These are phyloP conservation scores for Ceratocystis eucalypticola DNA, from an alignment of 2,329 filamentous ascomycete genomes.

Conservation along the genomic window DNA sequence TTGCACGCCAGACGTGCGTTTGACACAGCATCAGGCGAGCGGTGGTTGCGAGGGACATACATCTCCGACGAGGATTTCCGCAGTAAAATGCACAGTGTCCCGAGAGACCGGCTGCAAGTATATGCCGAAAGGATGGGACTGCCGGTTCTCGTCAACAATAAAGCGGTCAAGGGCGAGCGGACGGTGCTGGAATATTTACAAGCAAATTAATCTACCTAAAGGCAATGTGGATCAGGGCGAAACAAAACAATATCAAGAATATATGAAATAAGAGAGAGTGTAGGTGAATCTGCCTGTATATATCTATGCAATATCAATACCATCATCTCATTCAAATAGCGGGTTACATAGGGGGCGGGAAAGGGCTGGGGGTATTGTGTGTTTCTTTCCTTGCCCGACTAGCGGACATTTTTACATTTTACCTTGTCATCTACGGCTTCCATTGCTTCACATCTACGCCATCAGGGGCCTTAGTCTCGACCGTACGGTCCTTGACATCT, in stretches of 20 bases:
- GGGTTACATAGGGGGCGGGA: not conserved
- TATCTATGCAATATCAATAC: not conserved
- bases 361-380: not conserved
- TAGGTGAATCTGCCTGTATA: not conserved
- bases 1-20: constrained; percentile 73
- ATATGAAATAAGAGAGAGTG: too few relatives aligned
- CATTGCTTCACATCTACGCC: constrained; percentile 68
- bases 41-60: constrained; percentile 82
- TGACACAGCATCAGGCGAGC: constrained; percentile 48
- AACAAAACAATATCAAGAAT: too few relatives aligned
- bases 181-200: constrained; percentile 17
- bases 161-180: constrained; percentile 7
- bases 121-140: constrained; percentile 18
- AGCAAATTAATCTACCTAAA: not conserved
- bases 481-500: constrained; percentile 58
- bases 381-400: not conserved
- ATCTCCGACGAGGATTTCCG: constrained; percentile 42
- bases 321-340: not conserved
- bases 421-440: constrained; percentile 23
- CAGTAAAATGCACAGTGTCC: constrained; percentile 24
- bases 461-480: constrained; percentile 61
- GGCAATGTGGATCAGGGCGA: not conserved
- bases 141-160: constrained; percentile 2
- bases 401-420: not conserved
- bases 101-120: constrained; percentile 10